A percentile compares a stretch with the other conserved stretches of the same genome.
Conservation (phyloP, 129 eudicot species). For the Dittrichia graveolens region DNA sequence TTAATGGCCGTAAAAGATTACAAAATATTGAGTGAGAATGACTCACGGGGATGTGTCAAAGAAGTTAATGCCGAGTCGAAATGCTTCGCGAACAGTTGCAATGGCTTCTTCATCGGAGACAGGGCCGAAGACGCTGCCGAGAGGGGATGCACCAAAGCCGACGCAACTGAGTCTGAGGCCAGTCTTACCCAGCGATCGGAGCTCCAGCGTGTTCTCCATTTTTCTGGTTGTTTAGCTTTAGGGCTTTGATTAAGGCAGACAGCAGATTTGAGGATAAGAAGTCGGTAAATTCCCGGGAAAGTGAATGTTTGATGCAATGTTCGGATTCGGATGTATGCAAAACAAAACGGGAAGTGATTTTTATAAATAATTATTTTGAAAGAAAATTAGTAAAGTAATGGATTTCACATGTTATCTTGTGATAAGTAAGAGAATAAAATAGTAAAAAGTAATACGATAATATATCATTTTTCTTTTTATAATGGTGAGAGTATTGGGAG, state of each 20-base stretch:
- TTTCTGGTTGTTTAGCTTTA: background rate
- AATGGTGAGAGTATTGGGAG: too few relatives aligned
- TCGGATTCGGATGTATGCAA: too few relatives aligned
- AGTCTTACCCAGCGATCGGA: slow-evolving; percentile 79
- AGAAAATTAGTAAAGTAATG: too few relatives aligned
- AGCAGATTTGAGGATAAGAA: too few relatives aligned
- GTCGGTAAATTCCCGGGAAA: too few relatives aligned
- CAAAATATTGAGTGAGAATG: background rate
- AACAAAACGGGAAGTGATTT: too few relatives aligned
- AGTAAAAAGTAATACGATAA: too few relatives aligned
- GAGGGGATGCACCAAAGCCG: slow-evolving; percentile 98
- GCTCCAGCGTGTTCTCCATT: slow-evolving; percentile 45
- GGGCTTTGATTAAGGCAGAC: slow-evolving; percentile 9
- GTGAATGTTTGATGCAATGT: too few relatives aligned
- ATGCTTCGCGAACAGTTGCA: slow-evolving; percentile 79
- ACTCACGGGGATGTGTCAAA: slow-evolving; percentile 95
- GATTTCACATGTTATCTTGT: too few relatives aligned
- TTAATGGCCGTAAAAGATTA: background rate
- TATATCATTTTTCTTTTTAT: too few relatives aligned
- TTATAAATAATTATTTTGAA: too few relatives aligned
- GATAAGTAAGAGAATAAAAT: too few relatives aligned
- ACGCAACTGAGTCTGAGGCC: slow-evolving; percentile 80
- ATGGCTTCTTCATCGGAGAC: slow-evolving; percentile 79
- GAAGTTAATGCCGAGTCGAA: slow-evolving; percentile 85
- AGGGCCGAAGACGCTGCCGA: slow-evolving; percentile 88